A percentile compares a stretch with the other conserved stretches of the same genome.
Evolutionary conservation across 441 rosid genomes (phyloP).

Genomic region (Brassica hybrid): DNA sequence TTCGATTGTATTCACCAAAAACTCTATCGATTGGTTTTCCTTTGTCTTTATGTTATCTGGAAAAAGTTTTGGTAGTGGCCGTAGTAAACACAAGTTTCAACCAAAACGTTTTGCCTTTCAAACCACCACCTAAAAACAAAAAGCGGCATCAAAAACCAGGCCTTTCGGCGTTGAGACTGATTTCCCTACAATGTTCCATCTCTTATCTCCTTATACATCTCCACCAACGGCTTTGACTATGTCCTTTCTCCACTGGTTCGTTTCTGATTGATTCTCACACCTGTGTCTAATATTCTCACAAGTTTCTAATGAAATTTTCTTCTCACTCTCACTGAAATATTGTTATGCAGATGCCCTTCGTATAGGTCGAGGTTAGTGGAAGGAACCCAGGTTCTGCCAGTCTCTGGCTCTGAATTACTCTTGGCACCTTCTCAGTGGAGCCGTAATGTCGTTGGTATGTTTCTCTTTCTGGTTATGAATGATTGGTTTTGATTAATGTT

Average conservation of each 20-base stretch:
- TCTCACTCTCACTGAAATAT: neutral
- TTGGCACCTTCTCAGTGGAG: slow-evolving; percentile 58
- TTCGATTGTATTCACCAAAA: too few relatives aligned
- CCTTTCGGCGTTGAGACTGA: too few relatives aligned
- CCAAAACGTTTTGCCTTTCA: neutral
- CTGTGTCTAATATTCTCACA: too few relatives aligned
- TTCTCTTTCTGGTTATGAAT: slow-evolving; percentile 6
- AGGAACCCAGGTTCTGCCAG: slow-evolving; percentile 47
- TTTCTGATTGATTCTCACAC: neutral
- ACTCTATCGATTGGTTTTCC: too few relatives aligned
- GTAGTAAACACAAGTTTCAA: too few relatives aligned
- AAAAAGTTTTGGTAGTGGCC: too few relatives aligned
- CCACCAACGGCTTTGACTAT: too few relatives aligned
- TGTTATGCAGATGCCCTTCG: slow-evolving; percentile 71
- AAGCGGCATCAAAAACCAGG: neutral
- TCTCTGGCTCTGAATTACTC: slow-evolving; percentile 84
- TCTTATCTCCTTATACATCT: too few relatives aligned
- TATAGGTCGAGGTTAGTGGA: slow-evolving; percentile 72
- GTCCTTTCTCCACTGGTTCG: too few relatives aligned
- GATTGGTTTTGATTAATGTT: slow-evolving; percentile 13
- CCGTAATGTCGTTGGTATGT: slow-evolving; percentile 92
- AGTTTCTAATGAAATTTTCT: neutral
- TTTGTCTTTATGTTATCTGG: too few relatives aligned
- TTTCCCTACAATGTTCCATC: too few relatives aligned
- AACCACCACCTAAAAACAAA: neutral